phyloP scores from a whole-genome alignment of 1,139 yeast species.

The Geotrichum klebahnii region DNA sequence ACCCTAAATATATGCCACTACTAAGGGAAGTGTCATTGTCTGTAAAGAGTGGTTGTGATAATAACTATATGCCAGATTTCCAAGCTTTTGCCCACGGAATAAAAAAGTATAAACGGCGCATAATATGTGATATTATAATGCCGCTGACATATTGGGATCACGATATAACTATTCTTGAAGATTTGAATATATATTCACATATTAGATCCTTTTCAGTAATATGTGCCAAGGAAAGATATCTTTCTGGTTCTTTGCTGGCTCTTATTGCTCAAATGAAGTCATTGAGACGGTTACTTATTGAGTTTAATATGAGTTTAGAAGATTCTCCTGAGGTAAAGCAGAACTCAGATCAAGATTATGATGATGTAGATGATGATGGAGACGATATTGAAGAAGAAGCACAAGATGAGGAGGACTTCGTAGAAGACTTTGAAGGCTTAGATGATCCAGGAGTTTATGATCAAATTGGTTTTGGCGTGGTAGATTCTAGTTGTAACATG shows the following conservation, averaged over 20 bases:
- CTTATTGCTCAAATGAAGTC: not conserved
- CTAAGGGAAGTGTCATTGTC: not conserved
- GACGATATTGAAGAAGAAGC: too few species aligned
- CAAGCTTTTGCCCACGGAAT: not conserved
- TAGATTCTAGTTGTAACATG: not conserved
- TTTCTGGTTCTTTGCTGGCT: not conserved
- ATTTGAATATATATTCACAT: not conserved
- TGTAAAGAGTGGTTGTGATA: not conserved
- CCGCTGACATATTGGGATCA: conserved; percentile 4
- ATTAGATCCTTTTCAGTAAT: not conserved
- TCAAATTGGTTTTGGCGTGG: too few species aligned
- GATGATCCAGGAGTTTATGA: too few species aligned
- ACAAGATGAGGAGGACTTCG: too few species aligned
- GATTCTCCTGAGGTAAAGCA: not conserved
- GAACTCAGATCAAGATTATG: not conserved
- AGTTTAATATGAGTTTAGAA: not conserved
- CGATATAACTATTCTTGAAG: not conserved
- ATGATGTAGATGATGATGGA: not conserved
- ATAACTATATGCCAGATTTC: not conserved
- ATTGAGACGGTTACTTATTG: not conserved
- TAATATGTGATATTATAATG: not conserved
- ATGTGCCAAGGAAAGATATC: not conserved
- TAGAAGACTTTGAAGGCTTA: too few species aligned
- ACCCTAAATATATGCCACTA: not conserved
- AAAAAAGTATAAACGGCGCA: not conserved